Percentiles rank a stretch among this genome's conserved stretches.
Evolutionary conservation across 2,329 filamentous ascomycete species (phyloP).

Genomic region (Penicillium sp.): DNA sequence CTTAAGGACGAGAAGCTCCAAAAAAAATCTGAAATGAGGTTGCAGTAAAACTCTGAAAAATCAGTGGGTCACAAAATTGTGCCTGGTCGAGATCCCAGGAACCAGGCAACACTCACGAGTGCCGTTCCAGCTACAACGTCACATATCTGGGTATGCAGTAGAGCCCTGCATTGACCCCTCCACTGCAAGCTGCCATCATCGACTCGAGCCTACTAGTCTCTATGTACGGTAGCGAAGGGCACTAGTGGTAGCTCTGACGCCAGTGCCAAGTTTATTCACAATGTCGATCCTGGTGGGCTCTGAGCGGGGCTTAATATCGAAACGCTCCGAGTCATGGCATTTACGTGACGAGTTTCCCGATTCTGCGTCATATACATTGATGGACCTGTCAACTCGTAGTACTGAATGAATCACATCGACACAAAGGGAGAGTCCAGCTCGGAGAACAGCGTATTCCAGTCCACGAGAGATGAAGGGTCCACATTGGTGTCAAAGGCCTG

Average conservation of each 20-base stretch:
- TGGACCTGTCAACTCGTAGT: neutral
- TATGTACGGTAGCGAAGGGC: neutral
- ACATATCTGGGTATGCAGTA: neutral
- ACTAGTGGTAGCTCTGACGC: slow-evolving; percentile 6
- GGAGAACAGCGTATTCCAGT: slow-evolving; percentile 19
- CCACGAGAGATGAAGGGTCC: slow-evolving; percentile 12
- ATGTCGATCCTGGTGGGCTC: slow-evolving; percentile 10
- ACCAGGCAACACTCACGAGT: neutral
- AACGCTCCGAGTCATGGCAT: neutral
- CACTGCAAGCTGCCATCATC: neutral
- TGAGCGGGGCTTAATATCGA: neutral
- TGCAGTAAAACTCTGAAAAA: neutral
- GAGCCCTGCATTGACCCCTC: neutral
- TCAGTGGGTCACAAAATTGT: neutral
- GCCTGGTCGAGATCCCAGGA: neutral
- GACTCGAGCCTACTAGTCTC: neutral
- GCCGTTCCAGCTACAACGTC: neutral
- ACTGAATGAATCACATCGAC: slow-evolving; percentile 2
- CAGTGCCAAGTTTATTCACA: slow-evolving; percentile 7
- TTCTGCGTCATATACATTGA: neutral
- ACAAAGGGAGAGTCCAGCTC: slow-evolving; percentile 18
- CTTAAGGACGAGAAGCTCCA: neutral
- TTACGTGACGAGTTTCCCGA: neutral
- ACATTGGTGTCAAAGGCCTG: slow-evolving; percentile 19
- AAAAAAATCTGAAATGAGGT: neutral